Evolutionary conservation across 2,329 filamentous ascomycete species (phyloP).

Genomic region (Claviceps sp.): DNA sequence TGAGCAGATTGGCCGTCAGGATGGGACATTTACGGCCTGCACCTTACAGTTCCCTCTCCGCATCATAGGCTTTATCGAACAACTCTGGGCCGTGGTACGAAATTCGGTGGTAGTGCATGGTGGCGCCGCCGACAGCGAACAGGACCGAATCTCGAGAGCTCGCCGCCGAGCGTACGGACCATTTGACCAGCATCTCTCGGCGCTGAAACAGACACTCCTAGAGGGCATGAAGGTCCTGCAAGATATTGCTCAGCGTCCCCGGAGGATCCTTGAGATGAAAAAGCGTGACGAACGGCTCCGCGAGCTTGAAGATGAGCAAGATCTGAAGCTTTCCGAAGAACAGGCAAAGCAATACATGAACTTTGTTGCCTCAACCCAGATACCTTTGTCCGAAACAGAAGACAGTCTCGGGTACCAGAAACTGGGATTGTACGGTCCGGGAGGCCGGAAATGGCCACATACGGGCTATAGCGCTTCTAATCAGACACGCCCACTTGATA

Average conservation of each 20-base stretch:
- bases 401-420: neutral
- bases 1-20: neutral
- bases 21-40: conserved; percentile 5
- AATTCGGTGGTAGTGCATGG: neutral
- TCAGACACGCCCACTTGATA: neutral
- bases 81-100: neutral
- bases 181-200: neutral
- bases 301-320: conserved; percentile 3
- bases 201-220: neutral
- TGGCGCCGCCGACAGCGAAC: neutral
- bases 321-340: neutral
- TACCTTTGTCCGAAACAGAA: conserved; percentile 1
- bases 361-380: conserved; percentile 9
- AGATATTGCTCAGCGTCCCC: neutral
- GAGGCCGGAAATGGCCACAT: neutral
- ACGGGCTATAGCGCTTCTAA: neutral
- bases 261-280: neutral
- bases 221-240: neutral
- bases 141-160: neutral
- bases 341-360: conserved; percentile 6
- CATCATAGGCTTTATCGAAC: conserved; percentile 1
- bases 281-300: neutral
- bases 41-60: conserved; percentile 5
- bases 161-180: neutral
- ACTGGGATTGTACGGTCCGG: neutral